These are phyloP conservation scores for Malassezia japonica DNA, from an alignment of 1,284 basidiomycete species.

Conservation along the genomic window DNA sequence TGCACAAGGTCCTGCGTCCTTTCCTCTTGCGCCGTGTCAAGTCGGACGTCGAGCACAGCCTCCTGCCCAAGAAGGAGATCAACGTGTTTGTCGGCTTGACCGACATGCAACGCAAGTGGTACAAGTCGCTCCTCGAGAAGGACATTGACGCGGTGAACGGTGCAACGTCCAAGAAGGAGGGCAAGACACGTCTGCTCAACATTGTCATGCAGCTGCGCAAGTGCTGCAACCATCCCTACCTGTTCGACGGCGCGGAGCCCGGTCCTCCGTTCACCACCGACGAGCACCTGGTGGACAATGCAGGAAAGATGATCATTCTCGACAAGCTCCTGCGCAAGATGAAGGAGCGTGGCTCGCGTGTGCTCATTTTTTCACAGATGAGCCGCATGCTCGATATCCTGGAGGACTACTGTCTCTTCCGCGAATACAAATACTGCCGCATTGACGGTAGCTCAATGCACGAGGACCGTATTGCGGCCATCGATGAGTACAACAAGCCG, in stretches of 20 bases:
- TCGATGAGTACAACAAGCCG: slow-evolving; percentile 96
- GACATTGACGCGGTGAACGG: slow-evolving; percentile 94
- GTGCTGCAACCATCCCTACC: slow-evolving; percentile 57
- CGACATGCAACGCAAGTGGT: slow-evolving; percentile 96
- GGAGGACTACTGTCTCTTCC: slow-evolving; percentile 93
- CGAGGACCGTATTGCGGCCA: slow-evolving; percentile 87
- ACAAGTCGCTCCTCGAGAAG: slow-evolving; percentile 70
- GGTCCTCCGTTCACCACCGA: slow-evolving; percentile 97
- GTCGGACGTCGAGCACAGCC: slow-evolving; percentile 89
- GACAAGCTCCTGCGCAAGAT: slow-evolving; percentile 78
- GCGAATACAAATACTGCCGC: slow-evolving; percentile 75
- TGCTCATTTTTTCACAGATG: slow-evolving; percentile 98
- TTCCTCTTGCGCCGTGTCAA: slow-evolving; percentile 93
- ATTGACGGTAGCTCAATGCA: slow-evolving; percentile 93
- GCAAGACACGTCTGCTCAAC: slow-evolving; percentile 93
- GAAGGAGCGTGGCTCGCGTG: slow-evolving; percentile 85
- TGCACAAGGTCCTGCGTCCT: slow-evolving; percentile 91
- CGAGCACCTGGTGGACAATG: slow-evolving; percentile 88
- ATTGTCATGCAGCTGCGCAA: slow-evolving; percentile 90
- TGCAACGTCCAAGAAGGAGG: slow-evolving; percentile 71
- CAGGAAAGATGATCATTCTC: slow-evolving; percentile 93
- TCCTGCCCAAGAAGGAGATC: slow-evolving; percentile 96
- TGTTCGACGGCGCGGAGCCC: slow-evolving; percentile 59
- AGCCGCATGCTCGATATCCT: slow-evolving; percentile 88
- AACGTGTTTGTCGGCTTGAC: slow-evolving; percentile 96